A percentile compares a stretch with the other conserved stretches of the same genome.
These are phyloP conservation scores for Hemisphaericaspora xylofermentans DNA, from an alignment of 1,139 yeast genomes.

Conservation along the genomic window DNA sequence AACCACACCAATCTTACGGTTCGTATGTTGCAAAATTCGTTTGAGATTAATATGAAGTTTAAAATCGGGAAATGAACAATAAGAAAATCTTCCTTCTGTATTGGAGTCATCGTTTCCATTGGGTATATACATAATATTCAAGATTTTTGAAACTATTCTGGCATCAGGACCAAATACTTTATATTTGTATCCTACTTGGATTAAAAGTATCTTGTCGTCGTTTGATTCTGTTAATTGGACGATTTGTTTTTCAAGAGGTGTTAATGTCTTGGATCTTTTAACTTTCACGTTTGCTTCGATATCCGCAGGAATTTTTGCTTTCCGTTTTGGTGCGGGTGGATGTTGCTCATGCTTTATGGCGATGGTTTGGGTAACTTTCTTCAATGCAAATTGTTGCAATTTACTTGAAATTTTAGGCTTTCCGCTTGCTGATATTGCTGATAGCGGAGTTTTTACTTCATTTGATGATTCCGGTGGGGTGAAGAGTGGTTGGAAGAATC, in stretches of 20 bases:
- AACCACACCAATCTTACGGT: conserved; percentile 77
- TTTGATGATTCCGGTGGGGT: conserved; percentile 1
- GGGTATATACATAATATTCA: conserved; percentile 71
- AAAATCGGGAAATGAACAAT: conserved; percentile 80
- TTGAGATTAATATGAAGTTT: conserved; percentile 74
- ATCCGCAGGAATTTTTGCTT: neutral
- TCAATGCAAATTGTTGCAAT: conserved; percentile 6
- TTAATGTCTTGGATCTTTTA: conserved; percentile 27
- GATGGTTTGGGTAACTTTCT: conserved; percentile 3
- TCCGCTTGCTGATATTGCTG: neutral
- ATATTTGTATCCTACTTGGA: conserved; percentile 91
- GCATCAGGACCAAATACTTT: conserved; percentile 89
- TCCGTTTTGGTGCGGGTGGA: conserved; percentile 1
- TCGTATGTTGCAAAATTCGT: conserved; percentile 57
- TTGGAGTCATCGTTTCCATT: conserved; percentile 51
- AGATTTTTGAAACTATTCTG: conserved; percentile 55
- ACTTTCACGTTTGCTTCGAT: conserved; percentile 6
- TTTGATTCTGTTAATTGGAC: conserved; percentile 59
- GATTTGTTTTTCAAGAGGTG: conserved; percentile 82
- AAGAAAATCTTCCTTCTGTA: conserved; percentile 65
- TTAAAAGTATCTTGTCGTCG: conserved; percentile 66
- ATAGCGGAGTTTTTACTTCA: neutral
- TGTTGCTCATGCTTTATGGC: neutral
- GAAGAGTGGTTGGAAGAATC: conserved; percentile 20
- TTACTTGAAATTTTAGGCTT: neutral